A percentile compares a stretch with the other conserved stretches of the same genome.
phyloP scores from a whole-genome alignment of 768 basidiomycete genomes.

The Epithele typhae region DNA sequence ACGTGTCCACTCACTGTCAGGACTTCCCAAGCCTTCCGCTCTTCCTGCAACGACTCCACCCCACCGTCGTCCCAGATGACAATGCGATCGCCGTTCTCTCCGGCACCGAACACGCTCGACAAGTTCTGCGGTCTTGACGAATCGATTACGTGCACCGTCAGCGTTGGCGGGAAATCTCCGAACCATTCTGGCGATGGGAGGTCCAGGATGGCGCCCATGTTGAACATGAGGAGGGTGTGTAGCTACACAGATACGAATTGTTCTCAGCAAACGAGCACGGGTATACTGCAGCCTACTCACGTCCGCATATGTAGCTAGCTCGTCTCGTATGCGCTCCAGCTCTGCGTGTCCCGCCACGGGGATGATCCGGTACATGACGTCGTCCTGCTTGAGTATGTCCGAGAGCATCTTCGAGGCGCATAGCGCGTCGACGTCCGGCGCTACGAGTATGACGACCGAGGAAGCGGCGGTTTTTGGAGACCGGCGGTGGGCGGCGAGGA shows the following conservation, averaged over 20 bases:
- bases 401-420: slow-evolving; percentile 90
- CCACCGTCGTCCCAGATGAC: slow-evolving; percentile 93
- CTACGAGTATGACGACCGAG: slow-evolving; percentile 80
- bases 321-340: slow-evolving; percentile 59
- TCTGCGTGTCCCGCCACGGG: slow-evolving; percentile 86
- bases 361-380: slow-evolving; percentile 84
- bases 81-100: slow-evolving; percentile 64
- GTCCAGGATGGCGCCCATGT: slow-evolving; percentile 88
- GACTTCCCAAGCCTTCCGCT: slow-evolving; percentile 81
- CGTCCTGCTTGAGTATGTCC: slow-evolving; percentile 88
- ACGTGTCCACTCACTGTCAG: slow-evolving; percentile 56
- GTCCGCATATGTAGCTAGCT: slow-evolving; percentile 63
- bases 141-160: slow-evolving; percentile 91
- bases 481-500: slow-evolving; percentile 67
- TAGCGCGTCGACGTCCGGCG: slow-evolving; percentile 88
- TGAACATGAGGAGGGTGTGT: slow-evolving; percentile 86
- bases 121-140: slow-evolving; percentile 88
- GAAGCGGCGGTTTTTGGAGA: slow-evolving; percentile 76
- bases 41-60: slow-evolving; percentile 62
- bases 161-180: slow-evolving; percentile 57
- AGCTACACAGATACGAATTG: slow-evolving; percentile 47
- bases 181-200: slow-evolving; percentile 73
- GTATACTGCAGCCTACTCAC: too few relatives aligned
- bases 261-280: background rate
- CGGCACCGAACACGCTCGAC: slow-evolving; percentile 74